A percentile compares a stretch with the other conserved stretches of the same genome.
These are phyloP conservation scores for Polytrichum commune DNA, from an alignment of 225 moss, liverwort and hornwort genomes.

Conservation along the genomic window DNA sequence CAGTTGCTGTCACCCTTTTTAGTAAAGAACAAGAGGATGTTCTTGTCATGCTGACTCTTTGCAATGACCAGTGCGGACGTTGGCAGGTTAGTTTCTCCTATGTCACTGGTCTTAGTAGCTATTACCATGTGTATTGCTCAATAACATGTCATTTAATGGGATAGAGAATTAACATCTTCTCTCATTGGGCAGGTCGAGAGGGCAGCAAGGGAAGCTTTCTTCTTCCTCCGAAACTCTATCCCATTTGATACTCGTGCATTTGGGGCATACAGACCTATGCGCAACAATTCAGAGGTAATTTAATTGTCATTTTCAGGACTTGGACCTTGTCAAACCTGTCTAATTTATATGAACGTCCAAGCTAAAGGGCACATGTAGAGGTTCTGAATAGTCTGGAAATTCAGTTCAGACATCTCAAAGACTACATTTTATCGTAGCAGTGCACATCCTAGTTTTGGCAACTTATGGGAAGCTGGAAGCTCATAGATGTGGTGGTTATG, in stretches of 20 bases:
- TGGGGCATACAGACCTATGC: conserved; percentile 45
- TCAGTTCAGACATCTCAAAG: no score
- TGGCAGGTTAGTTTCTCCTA: conserved; percentile 48
- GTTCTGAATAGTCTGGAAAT: no score
- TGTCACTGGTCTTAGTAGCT: neutral
- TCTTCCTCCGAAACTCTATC: conserved; percentile 43
- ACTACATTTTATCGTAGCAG: no score
- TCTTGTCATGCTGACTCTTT: conserved; percentile 51
- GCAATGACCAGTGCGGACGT: conserved; percentile 64
- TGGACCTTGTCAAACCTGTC: neutral
- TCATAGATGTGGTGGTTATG: conserved; percentile 11
- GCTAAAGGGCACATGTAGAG: no score
- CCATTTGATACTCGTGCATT: conserved; percentile 50
- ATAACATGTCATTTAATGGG: neutral
- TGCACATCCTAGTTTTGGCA: no score
- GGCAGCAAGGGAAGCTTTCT: conserved; percentile 52
- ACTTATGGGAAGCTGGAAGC: no score
- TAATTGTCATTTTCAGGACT: neutral
- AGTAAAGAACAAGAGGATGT: conserved; percentile 21
- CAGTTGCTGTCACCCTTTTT: conserved; percentile 34
- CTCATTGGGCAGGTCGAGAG: conserved; percentile 50
- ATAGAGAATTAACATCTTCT: neutral
- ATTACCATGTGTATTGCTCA: neutral
- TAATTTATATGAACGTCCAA: neutral
- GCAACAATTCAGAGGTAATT: conserved; percentile 40